phyloP scores from a whole-genome alignment of 805 yeast genomes.

The Pichia rugopelliculosa region DNA sequence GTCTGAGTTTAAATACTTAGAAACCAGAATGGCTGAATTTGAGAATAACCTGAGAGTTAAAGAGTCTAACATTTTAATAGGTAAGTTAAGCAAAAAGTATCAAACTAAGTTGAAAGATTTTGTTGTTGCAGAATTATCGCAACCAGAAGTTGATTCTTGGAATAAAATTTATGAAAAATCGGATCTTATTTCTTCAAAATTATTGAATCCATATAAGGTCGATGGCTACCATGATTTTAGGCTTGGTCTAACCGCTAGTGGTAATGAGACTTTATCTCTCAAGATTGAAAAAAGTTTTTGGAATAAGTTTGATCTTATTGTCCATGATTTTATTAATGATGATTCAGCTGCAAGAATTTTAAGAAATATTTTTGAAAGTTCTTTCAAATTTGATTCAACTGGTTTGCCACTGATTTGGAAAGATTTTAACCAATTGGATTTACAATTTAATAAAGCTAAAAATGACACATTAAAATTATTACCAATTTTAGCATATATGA shows the following conservation, averaged over 20 bases:
- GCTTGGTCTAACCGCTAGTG: conserved; percentile 46
- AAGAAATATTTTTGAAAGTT: conserved; percentile 75
- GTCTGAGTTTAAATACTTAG: neutral
- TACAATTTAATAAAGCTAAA: conserved; percentile 53
- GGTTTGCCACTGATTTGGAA: conserved; percentile 82
- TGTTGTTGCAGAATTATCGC: conserved; percentile 39
- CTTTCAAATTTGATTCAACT: conserved; percentile 73
- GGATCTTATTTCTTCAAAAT: conserved; percentile 14
- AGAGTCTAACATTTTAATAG: conserved; percentile 36
- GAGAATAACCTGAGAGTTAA: conserved; percentile 28
- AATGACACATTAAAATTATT: conserved; percentile 47
- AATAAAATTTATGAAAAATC: conserved; percentile 45
- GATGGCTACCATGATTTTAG: conserved; percentile 48
- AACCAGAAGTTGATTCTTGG: conserved; percentile 54
- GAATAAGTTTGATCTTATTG: conserved; percentile 49
- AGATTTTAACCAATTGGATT: conserved; percentile 64
- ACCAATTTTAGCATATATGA: conserved; percentile 54
- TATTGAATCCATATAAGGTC: conserved; percentile 4
- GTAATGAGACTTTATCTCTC: conserved; percentile 34
- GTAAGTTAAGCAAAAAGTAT: conserved; percentile 41
- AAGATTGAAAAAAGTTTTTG: conserved; percentile 53
- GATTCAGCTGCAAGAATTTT: conserved; percentile 60
- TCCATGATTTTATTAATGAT: conserved; percentile 56
- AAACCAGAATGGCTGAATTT: conserved; percentile 1
- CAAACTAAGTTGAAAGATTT: conserved; percentile 41